Percentiles rank a stretch among this genome's conserved stretches.
Evolutionary conservation across 106 monocot species (phyloP).

Genomic region (Dendrobium catenatum): DNA sequence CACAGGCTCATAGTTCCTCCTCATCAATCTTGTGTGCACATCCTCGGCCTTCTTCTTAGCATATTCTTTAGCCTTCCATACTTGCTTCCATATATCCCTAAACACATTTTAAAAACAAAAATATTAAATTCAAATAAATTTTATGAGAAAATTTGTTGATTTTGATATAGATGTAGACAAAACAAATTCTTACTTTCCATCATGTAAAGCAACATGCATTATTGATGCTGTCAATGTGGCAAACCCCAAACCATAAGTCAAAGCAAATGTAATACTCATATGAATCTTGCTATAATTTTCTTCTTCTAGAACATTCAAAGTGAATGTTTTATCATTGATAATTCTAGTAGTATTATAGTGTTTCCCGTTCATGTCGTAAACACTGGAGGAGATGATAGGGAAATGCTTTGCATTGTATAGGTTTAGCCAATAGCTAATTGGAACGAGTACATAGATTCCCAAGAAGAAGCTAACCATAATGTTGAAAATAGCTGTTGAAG

Average conservation of each 20-base stretch:
- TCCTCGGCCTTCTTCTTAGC: conserved; percentile 9
- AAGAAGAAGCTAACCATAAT: conserved; percentile 25
- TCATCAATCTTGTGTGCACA: conserved; percentile 50
- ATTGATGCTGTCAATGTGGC: conserved; percentile 55
- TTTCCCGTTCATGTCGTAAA: conserved; percentile 21
- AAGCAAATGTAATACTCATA: conserved; percentile 54
- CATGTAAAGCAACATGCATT: conserved; percentile 59
- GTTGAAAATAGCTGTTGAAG: conserved; percentile 37
- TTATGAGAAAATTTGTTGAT: background rate
- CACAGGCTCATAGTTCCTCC: conserved; percentile 56
- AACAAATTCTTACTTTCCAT: conserved; percentile 42
- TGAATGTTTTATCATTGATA: conserved; percentile 31
- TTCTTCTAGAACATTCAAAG: conserved; percentile 18
- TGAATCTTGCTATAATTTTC: conserved; percentile 39
- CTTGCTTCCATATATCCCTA: conserved; percentile 15
- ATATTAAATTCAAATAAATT: no score
- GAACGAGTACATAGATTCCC: conserved; percentile 23
- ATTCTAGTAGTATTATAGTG: conserved; percentile 31
- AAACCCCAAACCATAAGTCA: conserved; percentile 54
- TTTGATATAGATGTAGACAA: no score
- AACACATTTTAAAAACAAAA: background rate
- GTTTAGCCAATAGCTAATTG: conserved; percentile 42
- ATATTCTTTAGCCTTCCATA: conserved; percentile 11
- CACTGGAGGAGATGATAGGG: conserved; percentile 23
- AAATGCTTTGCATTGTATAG: conserved; percentile 36